Evolutionary conservation across 2,329 filamentous ascomycete genomes (phyloP).

Genomic region (Aspergillus fischeri): DNA sequence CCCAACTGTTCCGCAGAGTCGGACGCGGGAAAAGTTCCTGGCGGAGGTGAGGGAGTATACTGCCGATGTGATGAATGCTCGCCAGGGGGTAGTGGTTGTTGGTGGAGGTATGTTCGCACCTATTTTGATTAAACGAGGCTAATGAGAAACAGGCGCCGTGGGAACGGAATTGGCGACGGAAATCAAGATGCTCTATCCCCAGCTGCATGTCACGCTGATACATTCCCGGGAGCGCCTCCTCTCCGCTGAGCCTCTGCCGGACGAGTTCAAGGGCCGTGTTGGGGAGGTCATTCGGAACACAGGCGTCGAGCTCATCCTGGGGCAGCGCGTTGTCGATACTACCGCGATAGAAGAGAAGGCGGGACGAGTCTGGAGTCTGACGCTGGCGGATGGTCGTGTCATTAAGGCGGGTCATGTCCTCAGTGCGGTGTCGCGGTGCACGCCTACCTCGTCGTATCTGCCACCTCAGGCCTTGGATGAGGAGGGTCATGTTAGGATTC

Average conservation of each 20-base stretch:
- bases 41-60: conserved; percentile 20
- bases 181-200: conserved; percentile 64
- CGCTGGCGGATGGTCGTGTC: conserved; percentile 57
- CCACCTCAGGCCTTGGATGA: conserved; percentile 56
- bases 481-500: conserved; percentile 63
- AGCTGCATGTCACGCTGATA: conserved; percentile 65
- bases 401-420: conserved; percentile 63
- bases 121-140: neutral
- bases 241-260: conserved; percentile 67
- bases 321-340: conserved; percentile 24
- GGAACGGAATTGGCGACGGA: conserved; percentile 80
- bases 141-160: conserved; percentile 55
- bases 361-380: conserved; percentile 39
- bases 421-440: conserved; percentile 62
- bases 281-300: conserved; percentile 56
- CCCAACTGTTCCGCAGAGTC: conserved; percentile 67
- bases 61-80: conserved; percentile 44
- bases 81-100: conserved; percentile 59
- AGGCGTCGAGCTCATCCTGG: conserved; percentile 48
- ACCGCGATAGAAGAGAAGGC: conserved; percentile 14
- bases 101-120: conserved; percentile 54
- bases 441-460: conserved; percentile 61
- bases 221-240: conserved; percentile 69
- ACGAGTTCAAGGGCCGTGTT: conserved; percentile 60
- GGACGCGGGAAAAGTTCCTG: conserved; percentile 29